Conservation (phyloP, 164 flowering plant species). For the Warburgia ugandensis region DNA sequence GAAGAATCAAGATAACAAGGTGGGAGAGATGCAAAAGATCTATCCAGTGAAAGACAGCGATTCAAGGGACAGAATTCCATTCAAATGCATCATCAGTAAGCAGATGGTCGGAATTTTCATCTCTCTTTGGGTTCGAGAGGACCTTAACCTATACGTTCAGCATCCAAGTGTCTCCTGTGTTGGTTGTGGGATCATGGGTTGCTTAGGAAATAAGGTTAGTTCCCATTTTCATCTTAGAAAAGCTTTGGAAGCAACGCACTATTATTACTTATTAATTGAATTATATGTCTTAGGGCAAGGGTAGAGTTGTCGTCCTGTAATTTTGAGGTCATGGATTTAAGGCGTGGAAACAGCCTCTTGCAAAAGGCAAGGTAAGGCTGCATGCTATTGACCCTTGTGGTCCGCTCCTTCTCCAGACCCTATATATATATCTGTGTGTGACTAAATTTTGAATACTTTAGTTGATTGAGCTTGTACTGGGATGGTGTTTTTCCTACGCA, state of each 20-base stretch:
- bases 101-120: slow-evolving; percentile 74
- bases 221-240: too few relatives aligned
- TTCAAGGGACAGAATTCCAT: slow-evolving; percentile 16
- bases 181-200: slow-evolving; percentile 79
- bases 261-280: too few relatives aligned
- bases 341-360: too few relatives aligned
- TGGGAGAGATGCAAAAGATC: slow-evolving; percentile 13
- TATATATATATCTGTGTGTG: too few relatives aligned
- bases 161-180: slow-evolving; percentile 58
- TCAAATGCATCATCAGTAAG: slow-evolving; percentile 51
- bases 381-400: too few relatives aligned
- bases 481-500: slow-evolving; percentile 20
- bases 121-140: slow-evolving; percentile 56
- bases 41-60: slow-evolving; percentile 13
- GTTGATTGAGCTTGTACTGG: background rate
- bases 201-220: slow-evolving; percentile 76
- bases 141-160: slow-evolving; percentile 31
- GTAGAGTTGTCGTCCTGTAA: too few relatives aligned
- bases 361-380: too few relatives aligned
- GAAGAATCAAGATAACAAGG: slow-evolving; percentile 5
- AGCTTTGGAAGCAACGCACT: too few relatives aligned
- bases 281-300: too few relatives aligned
- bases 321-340: too few relatives aligned
- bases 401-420: too few relatives aligned
- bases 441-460: background rate